Evolutionary conservation across 2,329 filamentous ascomycete species (phyloP).

Genomic region (Fusarium oxysporum): DNA sequence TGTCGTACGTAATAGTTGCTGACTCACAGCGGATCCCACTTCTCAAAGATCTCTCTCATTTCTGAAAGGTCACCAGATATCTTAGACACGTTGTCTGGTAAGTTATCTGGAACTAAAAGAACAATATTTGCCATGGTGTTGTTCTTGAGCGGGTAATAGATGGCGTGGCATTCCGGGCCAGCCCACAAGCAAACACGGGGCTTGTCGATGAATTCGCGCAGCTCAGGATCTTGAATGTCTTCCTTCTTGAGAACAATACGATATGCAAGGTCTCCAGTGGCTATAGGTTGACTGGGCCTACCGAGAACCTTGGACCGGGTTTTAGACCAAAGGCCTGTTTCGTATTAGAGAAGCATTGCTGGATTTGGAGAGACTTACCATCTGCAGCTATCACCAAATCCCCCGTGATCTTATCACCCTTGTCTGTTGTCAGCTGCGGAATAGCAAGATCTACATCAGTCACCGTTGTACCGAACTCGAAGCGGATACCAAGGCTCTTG

Average conservation of each 20-base stretch:
- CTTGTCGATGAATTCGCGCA: not conserved
- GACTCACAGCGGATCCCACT: not conserved
- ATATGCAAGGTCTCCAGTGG: not conserved
- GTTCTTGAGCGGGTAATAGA: not conserved
- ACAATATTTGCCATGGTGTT: not conserved
- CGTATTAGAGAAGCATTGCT: not conserved
- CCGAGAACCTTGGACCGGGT: not conserved
- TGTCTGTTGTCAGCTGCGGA: not conserved
- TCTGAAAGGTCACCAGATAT: not conserved
- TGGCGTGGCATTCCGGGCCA: not conserved
- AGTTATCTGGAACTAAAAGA: not conserved
- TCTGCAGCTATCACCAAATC: not conserved
- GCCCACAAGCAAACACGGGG: not conserved
- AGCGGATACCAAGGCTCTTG: not conserved
- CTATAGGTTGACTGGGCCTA: not conserved
- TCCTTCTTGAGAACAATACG: not conserved
- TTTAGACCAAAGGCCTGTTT: not conserved
- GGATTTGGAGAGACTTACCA: not conserved
- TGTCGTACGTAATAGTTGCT: not conserved
- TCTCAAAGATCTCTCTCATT: not conserved
- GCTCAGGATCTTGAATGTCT: not conserved
- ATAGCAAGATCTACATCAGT: not conserved
- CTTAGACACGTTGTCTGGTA: not conserved
- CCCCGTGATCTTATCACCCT: not conserved
- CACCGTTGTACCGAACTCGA: not conserved